Evolutionary conservation across 805 yeast species (phyloP).

Genomic region (Myxozyma udenii): DNA sequence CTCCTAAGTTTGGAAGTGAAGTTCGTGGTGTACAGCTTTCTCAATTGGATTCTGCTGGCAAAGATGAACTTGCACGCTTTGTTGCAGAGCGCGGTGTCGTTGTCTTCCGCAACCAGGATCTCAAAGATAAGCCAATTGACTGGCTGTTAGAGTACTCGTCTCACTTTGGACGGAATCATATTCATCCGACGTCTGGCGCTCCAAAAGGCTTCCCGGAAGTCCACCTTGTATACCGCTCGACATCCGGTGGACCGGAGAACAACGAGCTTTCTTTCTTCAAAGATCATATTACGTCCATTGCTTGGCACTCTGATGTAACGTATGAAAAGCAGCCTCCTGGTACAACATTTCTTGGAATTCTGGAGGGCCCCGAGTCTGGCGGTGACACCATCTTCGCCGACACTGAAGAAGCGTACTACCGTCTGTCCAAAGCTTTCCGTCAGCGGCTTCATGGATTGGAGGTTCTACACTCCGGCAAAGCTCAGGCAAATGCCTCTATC

Average conservation of each 20-base stretch:
- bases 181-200: conserved; percentile 72
- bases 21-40: conserved; percentile 59
- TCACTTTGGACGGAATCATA: conserved; percentile 66
- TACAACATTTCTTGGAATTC: conserved; percentile 59
- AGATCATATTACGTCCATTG: conserved; percentile 32
- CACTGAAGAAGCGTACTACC: conserved; percentile 53
- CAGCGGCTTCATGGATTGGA: conserved; percentile 50
- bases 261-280: conserved; percentile 14
- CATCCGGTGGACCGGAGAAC: conserved; percentile 32
- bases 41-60: conserved; percentile 48
- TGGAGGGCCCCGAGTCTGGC: conserved; percentile 51
- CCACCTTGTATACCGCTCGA: conserved; percentile 62
- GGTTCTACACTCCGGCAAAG: conserved; percentile 61
- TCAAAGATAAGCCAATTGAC: conserved; percentile 42
- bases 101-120: conserved; percentile 63
- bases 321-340: conserved; percentile 75
- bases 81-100: conserved; percentile 71
- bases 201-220: conserved; percentile 58
- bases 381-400: conserved; percentile 58
- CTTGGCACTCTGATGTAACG: conserved; percentile 73
- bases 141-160: conserved; percentile 48
- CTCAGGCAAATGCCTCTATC: conserved; percentile 60
- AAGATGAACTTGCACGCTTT: conserved; percentile 61
- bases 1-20: conserved; percentile 71
- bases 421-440: conserved; percentile 50